phyloP scores from a whole-genome alignment of 768 basidiomycete species.

The Leccinum pellstonianum region DNA sequence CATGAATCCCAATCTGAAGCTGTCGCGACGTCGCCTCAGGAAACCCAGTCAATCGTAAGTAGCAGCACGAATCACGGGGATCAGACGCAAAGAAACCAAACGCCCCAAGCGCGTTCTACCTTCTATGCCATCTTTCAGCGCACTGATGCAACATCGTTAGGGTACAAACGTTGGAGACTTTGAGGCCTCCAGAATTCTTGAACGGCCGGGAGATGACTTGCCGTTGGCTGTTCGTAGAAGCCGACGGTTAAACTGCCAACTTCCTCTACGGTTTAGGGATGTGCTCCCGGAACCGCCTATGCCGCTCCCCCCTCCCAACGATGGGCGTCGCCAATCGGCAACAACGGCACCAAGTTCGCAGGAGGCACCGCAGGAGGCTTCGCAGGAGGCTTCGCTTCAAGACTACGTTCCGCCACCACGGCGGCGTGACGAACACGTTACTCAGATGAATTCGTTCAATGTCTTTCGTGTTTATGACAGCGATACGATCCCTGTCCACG shows the following conservation, averaged over 20 bases:
- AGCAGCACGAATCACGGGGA: neutral
- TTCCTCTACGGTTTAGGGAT: neutral
- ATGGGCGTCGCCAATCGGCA: neutral
- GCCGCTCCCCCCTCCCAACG: neutral
- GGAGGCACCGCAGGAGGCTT: too few relatives aligned
- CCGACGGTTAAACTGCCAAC: neutral
- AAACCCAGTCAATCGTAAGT: neutral
- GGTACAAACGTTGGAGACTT: neutral
- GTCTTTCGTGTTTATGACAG: neutral
- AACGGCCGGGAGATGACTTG: neutral
- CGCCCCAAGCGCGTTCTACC: neutral
- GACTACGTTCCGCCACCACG: neutral
- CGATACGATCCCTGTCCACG: neutral
- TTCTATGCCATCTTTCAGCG: neutral
- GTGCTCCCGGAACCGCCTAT: neutral
- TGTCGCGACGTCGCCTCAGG: neutral
- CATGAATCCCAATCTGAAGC: neutral
- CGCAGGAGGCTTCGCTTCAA: neutral
- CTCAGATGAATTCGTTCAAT: neutral
- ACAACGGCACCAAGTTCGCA: neutral
- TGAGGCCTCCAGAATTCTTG: neutral
- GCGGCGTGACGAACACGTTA: neutral
- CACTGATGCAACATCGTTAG: neutral
- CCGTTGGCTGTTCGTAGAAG: neutral
- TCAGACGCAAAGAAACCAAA: neutral